Percentiles rank a stretch among this genome's conserved stretches.
Conservation (phyloP, 495 filamentous ascomycete genomes). For the Hypoxylon lienhwacheense region DNA sequence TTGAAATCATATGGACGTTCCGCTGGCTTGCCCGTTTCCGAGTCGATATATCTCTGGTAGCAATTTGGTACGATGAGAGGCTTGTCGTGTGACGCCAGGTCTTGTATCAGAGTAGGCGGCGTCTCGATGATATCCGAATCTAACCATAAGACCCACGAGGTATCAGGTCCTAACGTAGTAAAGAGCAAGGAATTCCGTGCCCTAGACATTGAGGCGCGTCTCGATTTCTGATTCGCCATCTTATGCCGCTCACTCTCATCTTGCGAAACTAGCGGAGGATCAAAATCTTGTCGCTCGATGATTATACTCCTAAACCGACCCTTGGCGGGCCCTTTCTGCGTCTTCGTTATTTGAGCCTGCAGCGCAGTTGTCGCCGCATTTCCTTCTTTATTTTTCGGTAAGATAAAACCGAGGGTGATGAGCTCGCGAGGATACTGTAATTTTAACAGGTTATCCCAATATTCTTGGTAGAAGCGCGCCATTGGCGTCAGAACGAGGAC, state of each 20-base stretch:
- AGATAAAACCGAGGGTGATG: conserved; percentile 94
- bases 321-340: conserved; percentile 75
- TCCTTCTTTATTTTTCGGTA: conserved; percentile 87
- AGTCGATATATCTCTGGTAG: conserved; percentile 83
- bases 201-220: conserved; percentile 86
- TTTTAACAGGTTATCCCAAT: conserved; percentile 92
- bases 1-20: conserved; percentile 95
- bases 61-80: conserved; percentile 93
- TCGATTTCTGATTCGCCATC: conserved; percentile 79
- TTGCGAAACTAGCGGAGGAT: conserved; percentile 77
- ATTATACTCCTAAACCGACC: conserved; percentile 87
- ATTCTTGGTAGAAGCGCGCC: conserved; percentile 86
- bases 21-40: conserved; percentile 65
- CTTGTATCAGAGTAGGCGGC: conserved; percentile 83
- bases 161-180: conserved; percentile 92
- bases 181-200: conserved; percentile 93
- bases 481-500: conserved; percentile 92
- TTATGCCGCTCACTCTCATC: conserved; percentile 88
- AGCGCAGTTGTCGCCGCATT: conserved; percentile 78
- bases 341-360: conserved; percentile 80
- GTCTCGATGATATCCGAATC: conserved; percentile 93
- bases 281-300: conserved; percentile 94
- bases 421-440: conserved; percentile 90
- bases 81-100: conserved; percentile 82
- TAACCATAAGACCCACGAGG: conserved; percentile 95